A percentile compares a stretch with the other conserved stretches of the same genome.
Conservation (phyloP, 495 filamentous ascomycete genomes). For the Penicillium waksmanii region DNA sequence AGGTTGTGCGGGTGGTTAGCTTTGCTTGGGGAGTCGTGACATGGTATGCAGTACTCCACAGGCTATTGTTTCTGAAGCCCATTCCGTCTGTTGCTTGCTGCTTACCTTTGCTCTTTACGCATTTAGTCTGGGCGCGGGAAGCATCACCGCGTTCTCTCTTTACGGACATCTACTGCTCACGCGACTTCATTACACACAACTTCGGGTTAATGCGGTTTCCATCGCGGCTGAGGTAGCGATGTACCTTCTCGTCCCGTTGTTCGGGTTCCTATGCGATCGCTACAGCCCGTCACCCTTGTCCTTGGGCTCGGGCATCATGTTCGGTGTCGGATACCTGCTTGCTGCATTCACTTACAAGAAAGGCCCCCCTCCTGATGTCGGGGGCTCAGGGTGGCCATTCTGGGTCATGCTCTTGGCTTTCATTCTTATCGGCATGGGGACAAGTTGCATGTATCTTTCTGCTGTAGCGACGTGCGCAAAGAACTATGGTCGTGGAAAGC, state of each 20-base stretch:
- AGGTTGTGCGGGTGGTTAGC: conserved; percentile 55
- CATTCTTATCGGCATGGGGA: conserved; percentile 76
- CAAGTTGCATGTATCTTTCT: conserved; percentile 81
- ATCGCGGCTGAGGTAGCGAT: conserved; percentile 82
- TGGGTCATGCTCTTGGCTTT: conserved; percentile 85
- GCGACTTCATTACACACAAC: conserved; percentile 81
- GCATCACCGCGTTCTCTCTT: conserved; percentile 84
- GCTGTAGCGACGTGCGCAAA: conserved; percentile 94
- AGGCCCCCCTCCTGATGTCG: conserved; percentile 58
- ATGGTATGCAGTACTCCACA: conserved; percentile 44
- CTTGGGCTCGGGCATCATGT: conserved; percentile 69
- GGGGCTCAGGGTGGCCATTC: conserved; percentile 71
- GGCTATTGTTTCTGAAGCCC: not conserved
- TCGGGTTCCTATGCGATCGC: conserved; percentile 89
- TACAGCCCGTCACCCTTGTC: conserved; percentile 76
- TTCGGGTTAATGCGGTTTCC: conserved; percentile 86
- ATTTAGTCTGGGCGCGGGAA: conserved; percentile 73
- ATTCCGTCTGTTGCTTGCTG: not conserved
- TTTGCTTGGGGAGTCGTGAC: conserved; percentile 65
- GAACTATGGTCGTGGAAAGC: conserved; percentile 88
- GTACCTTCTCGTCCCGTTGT: conserved; percentile 87
- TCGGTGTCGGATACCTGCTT: conserved; percentile 79
- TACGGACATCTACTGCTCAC: conserved; percentile 88
- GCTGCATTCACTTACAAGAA: conserved; percentile 78
- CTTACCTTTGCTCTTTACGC: conserved; percentile 9